Evolutionary conservation across 2,329 filamentous ascomycete genomes (phyloP).

Genomic region (Thelonectria discophora): DNA sequence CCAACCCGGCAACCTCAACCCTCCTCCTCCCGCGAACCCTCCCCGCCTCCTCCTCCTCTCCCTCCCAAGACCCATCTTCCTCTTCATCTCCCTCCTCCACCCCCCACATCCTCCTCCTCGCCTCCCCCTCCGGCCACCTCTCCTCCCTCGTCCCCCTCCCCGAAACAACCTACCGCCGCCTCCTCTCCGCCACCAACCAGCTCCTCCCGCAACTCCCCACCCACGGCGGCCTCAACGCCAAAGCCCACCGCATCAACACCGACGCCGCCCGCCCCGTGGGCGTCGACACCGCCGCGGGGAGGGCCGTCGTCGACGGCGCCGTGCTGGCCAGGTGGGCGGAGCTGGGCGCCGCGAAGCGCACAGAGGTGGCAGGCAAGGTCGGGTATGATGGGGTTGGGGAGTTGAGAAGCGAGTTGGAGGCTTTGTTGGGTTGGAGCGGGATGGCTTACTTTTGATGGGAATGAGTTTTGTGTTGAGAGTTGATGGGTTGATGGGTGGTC

Average conservation of each 20-base stretch:
- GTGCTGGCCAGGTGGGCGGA: slow-evolving; percentile 79
- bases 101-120: slow-evolving; percentile 68
- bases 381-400: slow-evolving; percentile 72
- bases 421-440: slow-evolving; percentile 69
- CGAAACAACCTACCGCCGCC: slow-evolving; percentile 83
- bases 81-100: slow-evolving; percentile 41
- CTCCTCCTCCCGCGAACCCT: slow-evolving; percentile 77
- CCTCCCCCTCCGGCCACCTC: slow-evolving; percentile 79
- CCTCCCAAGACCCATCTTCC: too few species aligned
- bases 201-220: slow-evolving; percentile 80
- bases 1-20: slow-evolving; percentile 77
- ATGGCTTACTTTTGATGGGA: slow-evolving; percentile 61
- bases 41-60: slow-evolving; percentile 51
- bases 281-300: slow-evolving; percentile 66
- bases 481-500: too few species aligned
- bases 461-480: too few species aligned
- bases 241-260: slow-evolving; percentile 75
- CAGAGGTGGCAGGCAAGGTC: slow-evolving; percentile 78
- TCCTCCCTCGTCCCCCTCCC: slow-evolving; percentile 79
- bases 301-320: slow-evolving; percentile 81
- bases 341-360: slow-evolving; percentile 73
- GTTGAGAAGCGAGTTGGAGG: slow-evolving; percentile 74
- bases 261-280: slow-evolving; percentile 55
- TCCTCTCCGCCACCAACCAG: slow-evolving; percentile 83
- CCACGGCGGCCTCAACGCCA: slow-evolving; percentile 82